Base-by-base conservation (phyloP, 2,329 filamentous ascomycete genomes). In the Colletotrichum cuscutae region DNA sequence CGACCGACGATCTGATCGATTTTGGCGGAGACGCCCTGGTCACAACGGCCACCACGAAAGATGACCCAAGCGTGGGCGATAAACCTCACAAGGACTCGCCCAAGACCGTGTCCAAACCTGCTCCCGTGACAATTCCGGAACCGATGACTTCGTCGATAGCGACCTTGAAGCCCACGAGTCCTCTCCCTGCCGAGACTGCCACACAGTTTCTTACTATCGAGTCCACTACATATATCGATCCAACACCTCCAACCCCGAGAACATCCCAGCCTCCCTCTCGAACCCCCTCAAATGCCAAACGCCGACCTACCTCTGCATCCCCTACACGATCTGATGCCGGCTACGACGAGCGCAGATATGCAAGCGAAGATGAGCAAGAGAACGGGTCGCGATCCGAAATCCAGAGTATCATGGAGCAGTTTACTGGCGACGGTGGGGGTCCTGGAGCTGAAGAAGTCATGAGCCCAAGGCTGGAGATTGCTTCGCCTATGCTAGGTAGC, bases 381-480 rank as follows among this genome's bases (percentile, higher is more conserved):
- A 89, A 89, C 63, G 91, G 90, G 64, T 94, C 94, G 1, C 90
- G 91, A 72, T 92, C 93, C 6, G 97, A 99, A 84, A 98, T 99
- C 73, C 94, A 98, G 83, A 97, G 90, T 80, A 98, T 99, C 81
- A 98, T 99, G 94, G 94, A 95, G 75, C 97, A 98, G 82, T 98
- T 98, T 77, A 92, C 93, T 77, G 91, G 94, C 79, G 90, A 90
- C 63, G 90, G 90, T 32, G 90, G 91, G 64, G 94, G 92, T 0
- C 93, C 91, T 1, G 92, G 88, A 5, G 91, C 89, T 74, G 92
- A 96, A 63, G 94, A 97, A 81, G 95, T 98, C 79, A 97, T 98
- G 95, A 98, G 95, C 74, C 95, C 95, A 5, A 89, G 94, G 35
- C 83, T 97, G 56, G 95, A 96, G 81, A 89, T 96, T 72, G 90